Evolutionary conservation across 352 stramenopile genomes (phyloP).

Genomic region (Phytopythium boreale): DNA sequence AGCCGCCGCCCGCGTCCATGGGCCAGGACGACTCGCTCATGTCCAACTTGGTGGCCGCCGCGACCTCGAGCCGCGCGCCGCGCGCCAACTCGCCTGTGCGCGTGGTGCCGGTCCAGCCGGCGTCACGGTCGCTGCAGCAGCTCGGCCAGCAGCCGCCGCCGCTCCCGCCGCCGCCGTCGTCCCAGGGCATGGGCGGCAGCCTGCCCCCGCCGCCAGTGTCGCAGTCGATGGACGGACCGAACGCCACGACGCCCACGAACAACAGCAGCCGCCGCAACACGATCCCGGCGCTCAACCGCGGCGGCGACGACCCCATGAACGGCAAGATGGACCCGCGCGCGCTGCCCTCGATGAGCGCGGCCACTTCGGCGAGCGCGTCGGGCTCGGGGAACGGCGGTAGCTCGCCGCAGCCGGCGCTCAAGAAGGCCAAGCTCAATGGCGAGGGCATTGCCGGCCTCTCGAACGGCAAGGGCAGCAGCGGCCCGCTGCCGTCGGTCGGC

Average conservation of each 20-base stretch:
- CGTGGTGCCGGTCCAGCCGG: conserved; percentile 64
- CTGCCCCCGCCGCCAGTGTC: conserved; percentile 22
- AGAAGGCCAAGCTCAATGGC: conserved; percentile 75
- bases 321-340: conserved; percentile 43
- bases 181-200: conserved; percentile 13
- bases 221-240: conserved; percentile 59
- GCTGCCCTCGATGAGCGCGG: conserved; percentile 21
- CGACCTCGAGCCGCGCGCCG: conserved; percentile 43
- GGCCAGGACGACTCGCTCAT: conserved; percentile 54
- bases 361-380: conserved; percentile 27
- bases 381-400: neutral
- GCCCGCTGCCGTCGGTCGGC: conserved; percentile 43
- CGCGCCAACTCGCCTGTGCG: conserved; percentile 59
- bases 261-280: conserved; percentile 23
- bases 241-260: conserved; percentile 47
- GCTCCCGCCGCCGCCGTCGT: conserved; percentile 28
- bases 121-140: conserved; percentile 66
- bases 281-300: conserved; percentile 70
- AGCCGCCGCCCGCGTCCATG: conserved; percentile 30
- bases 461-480: conserved; percentile 49
- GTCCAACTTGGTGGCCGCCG: conserved; percentile 56
- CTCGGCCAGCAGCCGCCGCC: conserved; percentile 53
- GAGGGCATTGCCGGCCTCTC: conserved; percentile 58
- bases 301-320: conserved; percentile 41
- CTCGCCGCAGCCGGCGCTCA: conserved; percentile 39